Conservation (phyloP, 169 alveolate genomes). For the Fabrea salina region DNA sequence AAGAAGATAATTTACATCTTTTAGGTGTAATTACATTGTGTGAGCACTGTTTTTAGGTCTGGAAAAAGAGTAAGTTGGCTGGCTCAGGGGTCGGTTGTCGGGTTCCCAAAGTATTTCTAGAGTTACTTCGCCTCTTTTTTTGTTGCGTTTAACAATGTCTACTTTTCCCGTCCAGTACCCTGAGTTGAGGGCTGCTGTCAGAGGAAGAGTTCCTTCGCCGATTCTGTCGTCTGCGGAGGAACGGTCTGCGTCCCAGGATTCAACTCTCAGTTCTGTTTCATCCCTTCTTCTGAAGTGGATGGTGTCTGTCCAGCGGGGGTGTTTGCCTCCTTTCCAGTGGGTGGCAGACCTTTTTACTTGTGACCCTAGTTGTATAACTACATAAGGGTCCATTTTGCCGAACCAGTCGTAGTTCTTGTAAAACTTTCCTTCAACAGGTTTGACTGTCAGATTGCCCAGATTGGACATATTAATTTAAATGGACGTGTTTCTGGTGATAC, state of each 20-base stretch:
- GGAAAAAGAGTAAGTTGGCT: too few relatives aligned
- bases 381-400: constrained; percentile 66
- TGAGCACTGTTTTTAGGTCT: too few relatives aligned
- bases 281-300: neutral
- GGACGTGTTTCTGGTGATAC: constrained; percentile 23
- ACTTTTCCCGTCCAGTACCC: too few relatives aligned
- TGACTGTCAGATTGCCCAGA: constrained; percentile 28
- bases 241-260: neutral
- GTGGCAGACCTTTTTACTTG: constrained; percentile 35
- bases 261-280: too few relatives aligned
- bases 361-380: constrained; percentile 32
- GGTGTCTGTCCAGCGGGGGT: neutral
- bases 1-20: too few relatives aligned
- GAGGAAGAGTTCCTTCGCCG: neutral
- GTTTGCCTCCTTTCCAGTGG: constrained; percentile 50
- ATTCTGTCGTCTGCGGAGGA: neutral
- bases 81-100: too few relatives aligned
- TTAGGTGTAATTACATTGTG: too few relatives aligned
- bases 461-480: neutral
- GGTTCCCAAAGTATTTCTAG: too few relatives aligned
- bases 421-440: constrained; percentile 40
- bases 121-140: too few relatives aligned
- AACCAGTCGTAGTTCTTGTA: constrained; percentile 54
- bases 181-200: too few relatives aligned
- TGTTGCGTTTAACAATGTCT: too few relatives aligned